Conservation (phyloP, 805 yeast genomes). For the Naumovozyma castellii region DNA sequence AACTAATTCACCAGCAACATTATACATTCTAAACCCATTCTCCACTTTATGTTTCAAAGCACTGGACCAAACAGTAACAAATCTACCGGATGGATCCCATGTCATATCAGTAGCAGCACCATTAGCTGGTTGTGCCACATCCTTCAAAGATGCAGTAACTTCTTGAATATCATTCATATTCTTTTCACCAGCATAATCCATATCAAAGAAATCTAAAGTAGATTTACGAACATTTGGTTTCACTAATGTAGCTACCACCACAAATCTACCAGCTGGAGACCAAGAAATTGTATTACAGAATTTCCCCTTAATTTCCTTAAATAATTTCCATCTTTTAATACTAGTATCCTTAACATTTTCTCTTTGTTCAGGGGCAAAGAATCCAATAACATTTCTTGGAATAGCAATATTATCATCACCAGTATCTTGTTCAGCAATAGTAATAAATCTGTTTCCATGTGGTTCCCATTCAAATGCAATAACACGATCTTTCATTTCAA, state of each 20-base stretch:
- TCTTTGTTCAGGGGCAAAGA: slow-evolving; percentile 71
- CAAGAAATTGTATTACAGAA: slow-evolving; percentile 66
- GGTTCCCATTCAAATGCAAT: slow-evolving; percentile 95
- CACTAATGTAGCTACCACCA: slow-evolving; percentile 41
- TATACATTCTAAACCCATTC: slow-evolving; percentile 84
- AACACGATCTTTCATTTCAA: slow-evolving; percentile 86
- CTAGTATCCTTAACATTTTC: slow-evolving; percentile 22
- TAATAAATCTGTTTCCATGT: slow-evolving; percentile 73
- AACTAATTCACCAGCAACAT: slow-evolving; percentile 67
- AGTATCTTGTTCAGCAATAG: slow-evolving; percentile 54
- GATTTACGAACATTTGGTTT: slow-evolving; percentile 41
- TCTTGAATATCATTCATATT: slow-evolving; percentile 31
- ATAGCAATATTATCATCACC: slow-evolving; percentile 47
- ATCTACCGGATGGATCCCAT: slow-evolving; percentile 97
- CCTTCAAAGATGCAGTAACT: slow-evolving; percentile 48
- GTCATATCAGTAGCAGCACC: slow-evolving; percentile 72
- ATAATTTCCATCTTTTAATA: slow-evolving; percentile 48
- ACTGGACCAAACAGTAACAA: slow-evolving; percentile 79
- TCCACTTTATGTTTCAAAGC: slow-evolving; percentile 75
- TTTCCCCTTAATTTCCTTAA: slow-evolving; percentile 51
- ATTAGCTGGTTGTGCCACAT: slow-evolving; percentile 53
- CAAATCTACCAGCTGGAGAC: slow-evolving; percentile 91
- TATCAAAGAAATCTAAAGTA: slow-evolving; percentile 77
- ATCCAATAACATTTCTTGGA: slow-evolving; percentile 55
- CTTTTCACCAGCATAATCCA: slow-evolving; percentile 68